Base-by-base conservation (phyloP, 2,329 filamentous ascomycete genomes). In the Xylaria sp. region DNA sequence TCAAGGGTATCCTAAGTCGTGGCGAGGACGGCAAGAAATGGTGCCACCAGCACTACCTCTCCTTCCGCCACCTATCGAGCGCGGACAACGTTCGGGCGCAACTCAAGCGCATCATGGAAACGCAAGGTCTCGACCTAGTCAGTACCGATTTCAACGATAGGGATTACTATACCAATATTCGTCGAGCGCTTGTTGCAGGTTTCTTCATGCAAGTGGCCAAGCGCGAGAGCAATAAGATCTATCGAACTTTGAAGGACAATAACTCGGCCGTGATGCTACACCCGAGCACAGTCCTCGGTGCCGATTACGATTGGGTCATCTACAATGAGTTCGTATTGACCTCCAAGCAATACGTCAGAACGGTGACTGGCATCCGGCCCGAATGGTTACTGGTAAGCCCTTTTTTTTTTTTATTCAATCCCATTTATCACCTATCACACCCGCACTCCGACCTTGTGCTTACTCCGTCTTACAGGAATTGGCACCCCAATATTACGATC, bases 191-290 rank as follows among this genome's bases (percentile, higher is more conserved):
- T 14, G 91, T 98, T 12, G 88, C 94, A 0, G 96, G 97, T 39
- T 99, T 99, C 86, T 99, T 99, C 86, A 99, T 99, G 96, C 96
- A 99, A 80, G 93, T 98, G 24, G 97, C 96, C 67, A 98, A 97
- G 89, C 93, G 92, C 78, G 94, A 98, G 77, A 89, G 88, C 60
- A 90, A 88, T 77, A 98, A 98, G 85, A 89, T 93, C 50, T 99
- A 99, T 82, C 90, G 91, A 71, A 99, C 96, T 1, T 91, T 99
- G 79, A 99, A 98, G 84, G 97, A 99, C 78, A 93, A 98, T 75
- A 92, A 98, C 76, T 95, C 98, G 82, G 92, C 89, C 55, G 96
- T 99, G 54, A 86, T 98, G 75, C 87, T 99, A 68, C 96, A 99
- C 82, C 96, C 96, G 1, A 96, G 93, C 72, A 98, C 94, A 0